Evolutionary conservation across 2,329 filamentous ascomycete species (phyloP).

Genomic region (Ophiocordyceps unilateralis): DNA sequence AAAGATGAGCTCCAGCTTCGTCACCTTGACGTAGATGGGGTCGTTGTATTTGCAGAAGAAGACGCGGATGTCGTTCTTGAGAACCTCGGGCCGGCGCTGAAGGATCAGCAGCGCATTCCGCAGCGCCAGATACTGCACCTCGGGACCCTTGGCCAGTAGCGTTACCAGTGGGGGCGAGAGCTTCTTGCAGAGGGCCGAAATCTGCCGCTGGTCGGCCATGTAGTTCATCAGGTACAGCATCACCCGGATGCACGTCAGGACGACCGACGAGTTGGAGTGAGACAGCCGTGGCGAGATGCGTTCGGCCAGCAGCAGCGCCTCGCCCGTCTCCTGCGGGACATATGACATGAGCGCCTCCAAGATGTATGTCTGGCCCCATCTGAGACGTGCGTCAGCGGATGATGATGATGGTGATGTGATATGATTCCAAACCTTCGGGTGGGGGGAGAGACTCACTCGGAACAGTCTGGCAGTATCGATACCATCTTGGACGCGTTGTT

Average conservation of each 20-base stretch:
- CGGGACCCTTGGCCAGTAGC: conserved; percentile 83
- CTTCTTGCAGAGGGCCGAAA: conserved; percentile 75
- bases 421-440: neutral
- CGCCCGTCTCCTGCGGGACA: conserved; percentile 75
- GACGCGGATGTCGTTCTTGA: conserved; percentile 91
- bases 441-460: conserved; percentile 50
- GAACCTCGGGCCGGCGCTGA: conserved; percentile 78
- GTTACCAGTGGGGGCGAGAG: conserved; percentile 90
- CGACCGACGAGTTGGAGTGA: conserved; percentile 91
- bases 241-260: conserved; percentile 88
- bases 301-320: conserved; percentile 80
- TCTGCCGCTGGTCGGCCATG: conserved; percentile 79
- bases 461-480: conserved; percentile 88
- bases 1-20: conserved; percentile 95
- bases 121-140: conserved; percentile 94
- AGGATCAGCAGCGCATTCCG: conserved; percentile 88
- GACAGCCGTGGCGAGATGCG: conserved; percentile 89
- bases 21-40: conserved; percentile 98
- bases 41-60: conserved; percentile 99
- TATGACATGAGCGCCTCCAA: conserved; percentile 96
- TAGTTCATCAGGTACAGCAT: conserved; percentile 99
- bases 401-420: too few relatives aligned
- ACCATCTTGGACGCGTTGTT: conserved; percentile 96
- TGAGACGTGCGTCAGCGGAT: conserved; percentile 17
- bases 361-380: conserved; percentile 98